A percentile compares a stretch with the other conserved stretches of the same genome.
phyloP scores from a whole-genome alignment of 2,329 filamentous ascomycete genomes.

The Didymella lethalis region DNA sequence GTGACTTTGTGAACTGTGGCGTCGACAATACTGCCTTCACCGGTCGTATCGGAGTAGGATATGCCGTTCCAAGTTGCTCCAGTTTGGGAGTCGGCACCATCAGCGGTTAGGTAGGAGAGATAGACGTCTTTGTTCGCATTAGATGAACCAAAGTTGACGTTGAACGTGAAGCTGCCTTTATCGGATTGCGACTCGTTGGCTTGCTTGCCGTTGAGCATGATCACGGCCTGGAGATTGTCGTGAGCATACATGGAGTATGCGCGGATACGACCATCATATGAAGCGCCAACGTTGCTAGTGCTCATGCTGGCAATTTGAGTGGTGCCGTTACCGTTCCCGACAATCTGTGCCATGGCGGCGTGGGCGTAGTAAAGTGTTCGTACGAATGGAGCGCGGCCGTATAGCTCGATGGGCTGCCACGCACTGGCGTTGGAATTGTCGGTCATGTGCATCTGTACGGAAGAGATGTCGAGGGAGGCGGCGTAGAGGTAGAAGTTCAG shows the following conservation, averaged over 20 bases:
- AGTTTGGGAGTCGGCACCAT: slow-evolving; percentile 54
- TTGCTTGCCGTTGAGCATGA: slow-evolving; percentile 57
- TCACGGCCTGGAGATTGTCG: slow-evolving; percentile 53
- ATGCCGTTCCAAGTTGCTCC: slow-evolving; percentile 60
- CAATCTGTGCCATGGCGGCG: slow-evolving; percentile 60
- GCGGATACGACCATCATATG: slow-evolving; percentile 54
- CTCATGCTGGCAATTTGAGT: slow-evolving; percentile 54
- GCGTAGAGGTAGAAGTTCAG: slow-evolving; percentile 62
- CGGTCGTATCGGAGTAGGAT: slow-evolving; percentile 53
- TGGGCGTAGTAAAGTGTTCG: slow-evolving; percentile 61
- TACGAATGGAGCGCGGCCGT: slow-evolving; percentile 54
- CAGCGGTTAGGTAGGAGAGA: slow-evolving; percentile 58
- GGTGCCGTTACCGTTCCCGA: slow-evolving; percentile 57
- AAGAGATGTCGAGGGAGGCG: slow-evolving; percentile 57
- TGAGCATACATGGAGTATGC: slow-evolving; percentile 58
- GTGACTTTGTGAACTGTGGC: slow-evolving; percentile 41
- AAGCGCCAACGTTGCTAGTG: slow-evolving; percentile 40
- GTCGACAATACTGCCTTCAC: slow-evolving; percentile 50
- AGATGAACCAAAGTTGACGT: slow-evolving; percentile 51
- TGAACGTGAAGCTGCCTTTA: slow-evolving; percentile 53
- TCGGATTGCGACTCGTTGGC: slow-evolving; percentile 52
- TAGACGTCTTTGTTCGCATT: slow-evolving; percentile 55
- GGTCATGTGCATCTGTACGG: slow-evolving; percentile 63
- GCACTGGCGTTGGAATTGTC: slow-evolving; percentile 61
- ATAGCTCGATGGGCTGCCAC: slow-evolving; percentile 57